phyloP scores from a whole-genome alignment of 306 rosid species.

The Medicago truncatula region MtrunA17r5.0-ANR NC_053045.1:48713001-48713500 shows the following conservation, averaged over 20 bases:
- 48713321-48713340: constrained; percentile 2
- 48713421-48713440: constrained; percentile 20
- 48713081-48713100: constrained; percentile 21
- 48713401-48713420: constrained; percentile 1
- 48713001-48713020: constrained; percentile 17
- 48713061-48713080: constrained; percentile 14
- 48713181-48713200: constrained; percentile 22
- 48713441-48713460: neutral
- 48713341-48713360: neutral
- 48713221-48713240: constrained; percentile 10
- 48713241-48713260: constrained; percentile 12
- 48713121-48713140: constrained; percentile 16
- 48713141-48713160: constrained; percentile 17
- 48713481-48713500: constrained; percentile 9
- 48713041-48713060: constrained; percentile 21
- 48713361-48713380: neutral
- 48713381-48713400: neutral
- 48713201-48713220: constrained; percentile 7
- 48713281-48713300: constrained; percentile 8
- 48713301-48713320: constrained; percentile 15
- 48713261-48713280: constrained; percentile 8
- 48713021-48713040: constrained; percentile 13
- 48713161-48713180: constrained; percentile 6
- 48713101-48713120: constrained; percentile 2
- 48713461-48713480: neutral